These are phyloP conservation scores for Trichoderma sp. DNA, from an alignment of 2,329 filamentous ascomycete species.

Conservation along the genomic window DNA sequence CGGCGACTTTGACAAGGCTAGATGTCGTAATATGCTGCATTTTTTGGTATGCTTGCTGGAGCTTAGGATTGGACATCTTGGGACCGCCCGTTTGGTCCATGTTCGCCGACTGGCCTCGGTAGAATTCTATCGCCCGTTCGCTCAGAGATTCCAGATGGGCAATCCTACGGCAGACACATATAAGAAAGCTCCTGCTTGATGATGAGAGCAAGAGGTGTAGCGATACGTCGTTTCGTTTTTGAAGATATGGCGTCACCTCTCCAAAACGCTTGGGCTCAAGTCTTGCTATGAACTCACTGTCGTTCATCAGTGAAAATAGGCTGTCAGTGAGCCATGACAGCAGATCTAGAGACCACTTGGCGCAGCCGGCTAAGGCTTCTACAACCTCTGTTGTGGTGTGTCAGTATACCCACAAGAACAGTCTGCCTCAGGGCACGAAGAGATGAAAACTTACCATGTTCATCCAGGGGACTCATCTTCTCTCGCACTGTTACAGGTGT, in stretches of 20 bases:
- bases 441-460: slow-evolving; percentile 44
- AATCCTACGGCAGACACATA: slow-evolving; percentile 65
- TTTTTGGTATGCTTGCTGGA: slow-evolving; percentile 56
- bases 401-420: not conserved
- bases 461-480: slow-evolving; percentile 59
- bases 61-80: slow-evolving; percentile 47
- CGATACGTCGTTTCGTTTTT: slow-evolving; percentile 55
- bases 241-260: slow-evolving; percentile 52
- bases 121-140: slow-evolving; percentile 50
- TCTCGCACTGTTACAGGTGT: slow-evolving; percentile 53
- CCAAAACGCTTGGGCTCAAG: slow-evolving; percentile 47
- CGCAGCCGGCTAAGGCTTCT: slow-evolving; percentile 68
- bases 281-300: slow-evolving; percentile 50
- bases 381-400: slow-evolving; percentile 59
- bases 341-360: slow-evolving; percentile 76
- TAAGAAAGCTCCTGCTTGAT: slow-evolving; percentile 69
- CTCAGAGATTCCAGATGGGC: slow-evolving; percentile 54
- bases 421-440: not conserved
- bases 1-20: slow-evolving; percentile 55
- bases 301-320: slow-evolving; percentile 55
- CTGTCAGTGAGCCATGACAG: slow-evolving; percentile 61
- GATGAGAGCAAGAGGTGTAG: slow-evolving; percentile 69
- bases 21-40: slow-evolving; percentile 52
- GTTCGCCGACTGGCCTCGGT: slow-evolving; percentile 44
- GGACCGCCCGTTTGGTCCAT: slow-evolving; percentile 39